Evolutionary conservation across 2,329 filamentous ascomycete genomes (phyloP).

Genomic region (Cadophora malorum): DNA sequence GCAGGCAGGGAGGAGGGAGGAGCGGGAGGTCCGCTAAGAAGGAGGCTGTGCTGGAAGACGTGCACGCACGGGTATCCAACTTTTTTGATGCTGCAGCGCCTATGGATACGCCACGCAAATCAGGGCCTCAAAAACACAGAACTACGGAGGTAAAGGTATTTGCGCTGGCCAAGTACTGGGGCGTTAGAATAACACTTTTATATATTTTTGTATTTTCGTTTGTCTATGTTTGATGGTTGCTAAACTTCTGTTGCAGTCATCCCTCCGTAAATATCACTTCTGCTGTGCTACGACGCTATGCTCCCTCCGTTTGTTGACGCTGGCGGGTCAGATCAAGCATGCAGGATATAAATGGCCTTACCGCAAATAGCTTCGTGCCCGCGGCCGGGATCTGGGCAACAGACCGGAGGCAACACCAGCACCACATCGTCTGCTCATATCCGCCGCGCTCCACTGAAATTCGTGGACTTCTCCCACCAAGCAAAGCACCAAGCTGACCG

Average conservation of each 20-base stretch:
- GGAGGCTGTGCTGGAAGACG: slow-evolving; percentile 19
- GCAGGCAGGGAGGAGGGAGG: too few species aligned
- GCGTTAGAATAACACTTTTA: background rate
- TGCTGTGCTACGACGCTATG: background rate
- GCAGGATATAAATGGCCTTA: slow-evolving; percentile 20
- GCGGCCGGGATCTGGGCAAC: slow-evolving; percentile 1
- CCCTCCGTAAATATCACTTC: too few species aligned
- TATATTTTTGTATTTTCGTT: background rate
- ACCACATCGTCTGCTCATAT: slow-evolving; percentile 13
- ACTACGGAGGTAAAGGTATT: background rate
- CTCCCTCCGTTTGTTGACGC: background rate
- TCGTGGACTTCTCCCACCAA: slow-evolving; percentile 1
- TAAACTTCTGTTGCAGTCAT: background rate
- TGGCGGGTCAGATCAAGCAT: background rate
- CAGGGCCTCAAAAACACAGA: slow-evolving; percentile 13
- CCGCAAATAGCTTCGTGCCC: slow-evolving; percentile 13
- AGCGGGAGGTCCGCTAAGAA: slow-evolving; percentile 5
- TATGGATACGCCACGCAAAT: slow-evolving; percentile 18
- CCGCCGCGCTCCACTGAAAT: background rate
- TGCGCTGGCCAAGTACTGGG: slow-evolving; percentile 10
- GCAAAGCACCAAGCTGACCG: slow-evolving; percentile 3
- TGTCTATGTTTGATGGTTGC: background rate
- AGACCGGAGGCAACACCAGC: background rate
- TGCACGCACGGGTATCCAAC: background rate
- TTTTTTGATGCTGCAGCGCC: slow-evolving; percentile 14